Conservation (phyloP, 2,329 filamentous ascomycete species). For the Aspergillus calidoustus region DNA sequence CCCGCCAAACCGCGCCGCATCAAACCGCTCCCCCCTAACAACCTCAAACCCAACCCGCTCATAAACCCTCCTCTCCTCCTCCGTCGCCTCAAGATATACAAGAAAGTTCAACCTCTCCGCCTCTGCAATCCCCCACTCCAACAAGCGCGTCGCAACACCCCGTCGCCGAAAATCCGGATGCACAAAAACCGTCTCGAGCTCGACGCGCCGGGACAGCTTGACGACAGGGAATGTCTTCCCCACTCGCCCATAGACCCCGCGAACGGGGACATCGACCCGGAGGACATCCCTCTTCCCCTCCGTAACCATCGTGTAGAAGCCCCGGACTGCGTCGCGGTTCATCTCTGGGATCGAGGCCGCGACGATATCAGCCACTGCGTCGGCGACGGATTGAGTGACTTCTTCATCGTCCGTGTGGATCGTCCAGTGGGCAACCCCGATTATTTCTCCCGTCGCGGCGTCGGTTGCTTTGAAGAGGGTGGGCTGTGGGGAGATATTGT, state of each 20-base stretch:
- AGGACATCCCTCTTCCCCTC: neutral
- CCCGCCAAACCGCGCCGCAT: neutral
- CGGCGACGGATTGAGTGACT: neutral
- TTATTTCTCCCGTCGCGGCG: neutral
- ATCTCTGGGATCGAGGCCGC: slow-evolving; percentile 6
- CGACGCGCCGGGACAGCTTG: neutral
- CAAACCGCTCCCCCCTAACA: neutral
- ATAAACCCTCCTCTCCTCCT: slow-evolving; percentile 17
- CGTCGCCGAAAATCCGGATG: slow-evolving; percentile 15
- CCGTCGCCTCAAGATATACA: slow-evolving; percentile 17
- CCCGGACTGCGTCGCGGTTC: neutral
- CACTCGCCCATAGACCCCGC: neutral
- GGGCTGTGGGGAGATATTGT: neutral
- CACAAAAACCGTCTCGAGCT: slow-evolving; percentile 9
- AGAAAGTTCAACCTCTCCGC: neutral
- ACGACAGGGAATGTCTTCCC: neutral
- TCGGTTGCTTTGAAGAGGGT: slow-evolving; percentile 7
- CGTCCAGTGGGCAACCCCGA: slow-evolving; percentile 7
- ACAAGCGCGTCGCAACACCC: slow-evolving; percentile 7
- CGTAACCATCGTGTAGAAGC: neutral
- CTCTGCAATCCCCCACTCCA: slow-evolving; percentile 9
- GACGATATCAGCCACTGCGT: slow-evolving; percentile 1
- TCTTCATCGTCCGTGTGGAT: neutral
- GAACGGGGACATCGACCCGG: neutral
- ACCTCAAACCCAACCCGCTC: slow-evolving; percentile 25